These are phyloP conservation scores for Purshia tridentata DNA, from an alignment of 306 rosid genomes.

Conservation along the genomic window DNA sequence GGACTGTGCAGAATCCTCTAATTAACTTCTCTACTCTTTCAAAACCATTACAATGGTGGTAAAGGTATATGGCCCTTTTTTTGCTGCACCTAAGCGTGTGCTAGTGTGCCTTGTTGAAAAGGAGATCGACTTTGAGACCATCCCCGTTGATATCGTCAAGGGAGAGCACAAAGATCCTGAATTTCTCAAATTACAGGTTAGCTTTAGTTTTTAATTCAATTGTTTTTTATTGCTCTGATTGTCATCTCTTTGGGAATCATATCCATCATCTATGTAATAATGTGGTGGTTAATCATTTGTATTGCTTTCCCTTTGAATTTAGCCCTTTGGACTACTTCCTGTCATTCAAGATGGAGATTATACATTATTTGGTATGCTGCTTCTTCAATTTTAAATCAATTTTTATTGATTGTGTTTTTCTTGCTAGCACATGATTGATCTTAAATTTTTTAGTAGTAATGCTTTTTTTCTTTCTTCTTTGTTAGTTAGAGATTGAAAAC, in stretches of 20 bases:
- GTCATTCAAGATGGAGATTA: constrained; percentile 52
- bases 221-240: neutral
- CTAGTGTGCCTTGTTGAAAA: constrained; percentile 42
- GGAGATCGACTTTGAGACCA: constrained; percentile 43
- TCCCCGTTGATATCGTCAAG: constrained; percentile 29
- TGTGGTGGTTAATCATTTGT: constrained; percentile 3
- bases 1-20: neutral
- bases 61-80: constrained; percentile 44
- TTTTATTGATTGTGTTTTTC: neutral
- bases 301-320: neutral
- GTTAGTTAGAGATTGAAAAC: neutral
- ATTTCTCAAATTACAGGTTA: constrained; percentile 44
- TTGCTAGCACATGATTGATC: neutral
- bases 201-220: neutral
- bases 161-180: constrained; percentile 39
- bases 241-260: neutral
- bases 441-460: neutral
- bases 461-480: neutral
- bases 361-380: constrained; percentile 36
- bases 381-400: neutral
- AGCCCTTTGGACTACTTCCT: constrained; percentile 49
- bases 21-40: neutral
- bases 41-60: constrained; percentile 33
- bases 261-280: neutral
- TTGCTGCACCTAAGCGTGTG: constrained; percentile 37